Evolutionary conservation across 208 protist species (phyloP), one percentile per base, ranked within the genome.

Genomic region (Vickermania ingenoplastis): DNA sequence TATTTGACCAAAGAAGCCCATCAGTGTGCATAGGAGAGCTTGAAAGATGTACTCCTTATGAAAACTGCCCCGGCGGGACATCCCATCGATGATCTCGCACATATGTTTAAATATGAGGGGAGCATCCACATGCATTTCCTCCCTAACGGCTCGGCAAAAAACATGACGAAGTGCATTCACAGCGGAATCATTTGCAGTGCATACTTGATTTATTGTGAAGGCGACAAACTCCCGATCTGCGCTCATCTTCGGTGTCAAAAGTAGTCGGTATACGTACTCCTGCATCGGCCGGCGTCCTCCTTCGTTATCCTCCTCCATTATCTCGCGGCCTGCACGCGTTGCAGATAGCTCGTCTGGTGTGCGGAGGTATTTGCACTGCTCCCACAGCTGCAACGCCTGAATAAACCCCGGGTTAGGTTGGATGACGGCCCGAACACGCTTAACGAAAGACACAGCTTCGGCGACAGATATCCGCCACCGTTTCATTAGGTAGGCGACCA

Each of bases 401-500:
- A 69, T 71, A 71, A 94, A 94, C 0, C 87, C 87, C 0, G 67
- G 67, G 53, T 94, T 94, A 0, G 87, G 87, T 63, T 79, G 76
- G 7, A 87, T 73, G 0, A 91, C 70, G 0, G 83, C 67, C 11
- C 87, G 63, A 0, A 65, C 67, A 50, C 61, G 75, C 54, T 69
- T 81, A 14, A 94, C 61, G 45, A 89, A 75, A 7, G 60, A 51
- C 1, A 94, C 61, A 0, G 86, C 73, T 1, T 82, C 79, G 60
- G 86, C 72, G 4, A 63, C 68, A 2, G 73, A 74, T 14, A 82
- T 69, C 0, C 53, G 41, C 7, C 61, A 72, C 21, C 71, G 75
- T 56, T 88, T 89, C 77, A 97, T 94, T 3, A 95, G 45, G 63
- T 94, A 96, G 1, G 91, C 91, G 11, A 69, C 61, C 1, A 93